A percentile compares a stretch with the other conserved stretches of the same genome.
Evolutionary conservation across 2,329 filamentous ascomycete species (phyloP).

Genomic region (Sporothrix brasiliensis): DNA sequence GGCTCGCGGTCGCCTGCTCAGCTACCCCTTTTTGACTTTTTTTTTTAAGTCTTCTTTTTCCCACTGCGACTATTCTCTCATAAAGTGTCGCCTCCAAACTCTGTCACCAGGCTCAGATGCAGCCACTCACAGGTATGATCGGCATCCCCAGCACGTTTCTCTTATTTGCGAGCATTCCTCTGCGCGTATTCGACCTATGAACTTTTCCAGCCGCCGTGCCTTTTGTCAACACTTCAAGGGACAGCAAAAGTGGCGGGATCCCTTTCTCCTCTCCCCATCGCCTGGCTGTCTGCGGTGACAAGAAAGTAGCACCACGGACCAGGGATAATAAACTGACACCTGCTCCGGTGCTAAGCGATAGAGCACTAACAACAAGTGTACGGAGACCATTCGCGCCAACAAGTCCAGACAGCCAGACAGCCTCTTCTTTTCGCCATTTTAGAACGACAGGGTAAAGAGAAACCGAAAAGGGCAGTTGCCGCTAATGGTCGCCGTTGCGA

Average conservation of each 20-base stretch:
- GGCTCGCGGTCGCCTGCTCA: slow-evolving; percentile 22
- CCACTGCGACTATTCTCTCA: background rate
- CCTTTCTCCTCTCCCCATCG: background rate
- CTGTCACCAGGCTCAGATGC: background rate
- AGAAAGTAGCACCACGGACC: too few species aligned
- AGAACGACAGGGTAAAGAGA: background rate
- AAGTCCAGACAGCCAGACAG: too few species aligned
- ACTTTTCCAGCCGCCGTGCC: background rate
- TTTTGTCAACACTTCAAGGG: background rate
- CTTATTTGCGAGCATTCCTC: background rate
- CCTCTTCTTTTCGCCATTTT: background rate
- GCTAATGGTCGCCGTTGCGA: background rate
- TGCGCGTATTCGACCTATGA: slow-evolving; percentile 16
- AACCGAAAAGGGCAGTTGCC: background rate
- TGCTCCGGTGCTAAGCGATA: slow-evolving; percentile 15
- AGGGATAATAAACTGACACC: background rate
- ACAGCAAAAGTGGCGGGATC: slow-evolving; percentile 2
- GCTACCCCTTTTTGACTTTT: background rate
- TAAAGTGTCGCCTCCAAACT: background rate
- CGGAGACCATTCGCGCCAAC: background rate
- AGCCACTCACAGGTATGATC: slow-evolving; percentile 20
- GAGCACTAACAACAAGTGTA: slow-evolving; percentile 11
- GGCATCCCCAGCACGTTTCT: background rate
- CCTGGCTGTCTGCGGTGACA: background rate
- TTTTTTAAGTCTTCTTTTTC: too few species aligned